These are phyloP conservation scores for Ustilago lituana DNA, from an alignment of 1,284 basidiomycete genomes.

Conservation along the genomic window DNA sequence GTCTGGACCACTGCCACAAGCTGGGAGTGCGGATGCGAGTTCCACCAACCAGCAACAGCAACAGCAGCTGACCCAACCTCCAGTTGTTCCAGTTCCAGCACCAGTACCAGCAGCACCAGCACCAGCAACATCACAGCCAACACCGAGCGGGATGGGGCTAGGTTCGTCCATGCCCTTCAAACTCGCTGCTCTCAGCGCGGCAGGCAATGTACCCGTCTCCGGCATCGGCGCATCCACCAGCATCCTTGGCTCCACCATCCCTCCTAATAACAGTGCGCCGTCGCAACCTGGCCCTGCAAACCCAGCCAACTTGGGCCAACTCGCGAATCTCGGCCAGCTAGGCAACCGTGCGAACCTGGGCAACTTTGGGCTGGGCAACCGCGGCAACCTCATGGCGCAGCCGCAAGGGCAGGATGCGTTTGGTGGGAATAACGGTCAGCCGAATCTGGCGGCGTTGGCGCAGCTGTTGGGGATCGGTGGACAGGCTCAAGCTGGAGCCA, in stretches of 20 bases:
- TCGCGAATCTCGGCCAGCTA: slow-evolving; percentile 8
- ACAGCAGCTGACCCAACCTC: neutral
- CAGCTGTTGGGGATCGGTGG: slow-evolving; percentile 30
- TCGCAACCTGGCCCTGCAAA: too few species aligned
- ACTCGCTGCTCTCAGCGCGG: slow-evolving; percentile 27
- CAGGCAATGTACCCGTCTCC: slow-evolving; percentile 32
- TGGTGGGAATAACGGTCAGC: slow-evolving; percentile 11
- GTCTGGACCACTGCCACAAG: neutral
- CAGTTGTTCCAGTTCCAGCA: neutral
- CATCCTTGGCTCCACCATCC: neutral
- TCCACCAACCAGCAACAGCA: neutral
- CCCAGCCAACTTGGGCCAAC: neutral
- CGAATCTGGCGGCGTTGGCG: slow-evolving; percentile 24
- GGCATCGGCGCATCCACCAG: slow-evolving; percentile 6
- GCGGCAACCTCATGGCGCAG: slow-evolving; percentile 4
- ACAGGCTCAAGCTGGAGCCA: slow-evolving; percentile 4
- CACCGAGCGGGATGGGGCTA: slow-evolving; percentile 29
- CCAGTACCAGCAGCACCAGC: neutral
- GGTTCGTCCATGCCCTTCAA: slow-evolving; percentile 50
- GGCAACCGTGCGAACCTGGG: slow-evolving; percentile 13
- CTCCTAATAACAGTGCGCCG: too few species aligned
- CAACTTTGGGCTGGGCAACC: slow-evolving; percentile 19
- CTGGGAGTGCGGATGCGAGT: neutral
- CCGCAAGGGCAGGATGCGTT: slow-evolving; percentile 14
- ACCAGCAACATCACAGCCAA: neutral